phyloP scores from a whole-genome alignment of 2,329 filamentous ascomycete species.

The Harringtonia aguacate region DNA sequence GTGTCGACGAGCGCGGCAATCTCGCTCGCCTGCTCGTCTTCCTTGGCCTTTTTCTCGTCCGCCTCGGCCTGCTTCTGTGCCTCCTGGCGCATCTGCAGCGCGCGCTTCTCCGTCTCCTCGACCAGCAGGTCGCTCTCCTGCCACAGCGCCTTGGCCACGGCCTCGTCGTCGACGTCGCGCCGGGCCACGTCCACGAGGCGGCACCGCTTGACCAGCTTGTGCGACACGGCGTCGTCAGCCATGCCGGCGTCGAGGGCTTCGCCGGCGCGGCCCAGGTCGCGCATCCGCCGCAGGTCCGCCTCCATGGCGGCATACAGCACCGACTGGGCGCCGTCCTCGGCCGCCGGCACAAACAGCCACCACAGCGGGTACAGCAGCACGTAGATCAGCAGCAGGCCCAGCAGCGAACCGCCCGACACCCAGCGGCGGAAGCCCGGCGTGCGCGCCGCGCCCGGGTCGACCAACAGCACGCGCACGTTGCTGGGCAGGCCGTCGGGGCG shows the following conservation, averaged over 20 bases:
- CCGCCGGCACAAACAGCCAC: conserved; percentile 82
- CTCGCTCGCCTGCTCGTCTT: conserved; percentile 21
- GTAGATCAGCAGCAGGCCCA: conserved; percentile 66
- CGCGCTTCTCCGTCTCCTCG: conserved; percentile 69
- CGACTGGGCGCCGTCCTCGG: conserved; percentile 74
- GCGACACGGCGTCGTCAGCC: conserved; percentile 4
- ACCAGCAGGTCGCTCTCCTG: conserved; percentile 78
- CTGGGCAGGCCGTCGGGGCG: conserved; percentile 73
- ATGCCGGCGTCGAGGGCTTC: conserved; percentile 40
- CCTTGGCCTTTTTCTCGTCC: conserved; percentile 21
- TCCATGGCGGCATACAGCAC: conserved; percentile 84
- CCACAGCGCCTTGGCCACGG: conserved; percentile 77
- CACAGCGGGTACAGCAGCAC: conserved; percentile 66
- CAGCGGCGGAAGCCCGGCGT: conserved; percentile 83
- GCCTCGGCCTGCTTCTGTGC: conserved; percentile 7
- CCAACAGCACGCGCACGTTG: conserved; percentile 74
- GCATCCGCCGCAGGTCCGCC: conserved; percentile 45
- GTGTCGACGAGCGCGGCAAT: conserved; percentile 28
- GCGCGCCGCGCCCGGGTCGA: conserved; percentile 75
- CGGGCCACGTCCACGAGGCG: conserved; percentile 61
- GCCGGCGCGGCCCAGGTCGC: conserved; percentile 16
- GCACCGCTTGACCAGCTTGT: conserved; percentile 77
- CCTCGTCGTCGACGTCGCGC: conserved; percentile 67
- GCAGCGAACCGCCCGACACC: conserved; percentile 74
- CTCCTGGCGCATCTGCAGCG: conserved; percentile 37